Conservation (phyloP, 1,139 yeast species). For the Schwanniomyces etchellsii region DNA sequence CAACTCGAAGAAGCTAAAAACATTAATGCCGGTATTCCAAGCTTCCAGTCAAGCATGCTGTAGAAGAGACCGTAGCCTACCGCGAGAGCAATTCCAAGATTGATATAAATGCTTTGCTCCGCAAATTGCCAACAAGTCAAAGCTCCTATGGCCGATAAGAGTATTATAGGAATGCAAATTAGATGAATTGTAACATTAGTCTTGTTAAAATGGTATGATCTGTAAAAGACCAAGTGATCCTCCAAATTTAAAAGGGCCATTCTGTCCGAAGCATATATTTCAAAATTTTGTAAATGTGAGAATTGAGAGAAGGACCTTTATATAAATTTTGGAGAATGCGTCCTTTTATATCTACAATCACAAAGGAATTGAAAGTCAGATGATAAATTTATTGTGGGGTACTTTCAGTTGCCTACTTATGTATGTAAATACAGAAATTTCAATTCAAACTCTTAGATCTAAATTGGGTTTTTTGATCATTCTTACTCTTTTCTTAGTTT, state of each 20-base stretch:
- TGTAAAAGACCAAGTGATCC: slow-evolving; percentile 73
- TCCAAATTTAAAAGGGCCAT: slow-evolving; percentile 44
- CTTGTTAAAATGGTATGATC: slow-evolving; percentile 70
- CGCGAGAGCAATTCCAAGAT: slow-evolving; percentile 31
- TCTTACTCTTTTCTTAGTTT: slow-evolving; percentile 36
- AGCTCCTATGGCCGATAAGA: slow-evolving; percentile 48
- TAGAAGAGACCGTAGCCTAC: slow-evolving; percentile 38
- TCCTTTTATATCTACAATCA: slow-evolving; percentile 1
- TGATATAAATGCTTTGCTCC: slow-evolving; percentile 26
- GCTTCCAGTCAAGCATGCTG: slow-evolving; percentile 32
- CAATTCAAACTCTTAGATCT: slow-evolving; percentile 37
- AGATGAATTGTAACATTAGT: slow-evolving; percentile 74
- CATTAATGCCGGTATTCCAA: slow-evolving; percentile 34
- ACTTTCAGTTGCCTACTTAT: no score
- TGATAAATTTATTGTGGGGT: no score
- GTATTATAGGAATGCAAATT: slow-evolving; percentile 73
- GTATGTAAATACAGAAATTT: neutral
- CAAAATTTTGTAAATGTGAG: neutral
- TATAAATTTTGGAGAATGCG: slow-evolving; percentile 1
- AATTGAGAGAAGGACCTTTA: slow-evolving; percentile 1
- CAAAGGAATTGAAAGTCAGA: no score
- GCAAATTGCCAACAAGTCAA: slow-evolving; percentile 17
- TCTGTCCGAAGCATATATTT: slow-evolving; percentile 11
- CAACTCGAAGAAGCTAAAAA: slow-evolving; percentile 37
- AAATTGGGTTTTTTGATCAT: slow-evolving; percentile 49